Evolutionary conservation across 2,329 filamentous ascomycete genomes (phyloP).

Genomic region (Fusarium lateritium): DNA sequence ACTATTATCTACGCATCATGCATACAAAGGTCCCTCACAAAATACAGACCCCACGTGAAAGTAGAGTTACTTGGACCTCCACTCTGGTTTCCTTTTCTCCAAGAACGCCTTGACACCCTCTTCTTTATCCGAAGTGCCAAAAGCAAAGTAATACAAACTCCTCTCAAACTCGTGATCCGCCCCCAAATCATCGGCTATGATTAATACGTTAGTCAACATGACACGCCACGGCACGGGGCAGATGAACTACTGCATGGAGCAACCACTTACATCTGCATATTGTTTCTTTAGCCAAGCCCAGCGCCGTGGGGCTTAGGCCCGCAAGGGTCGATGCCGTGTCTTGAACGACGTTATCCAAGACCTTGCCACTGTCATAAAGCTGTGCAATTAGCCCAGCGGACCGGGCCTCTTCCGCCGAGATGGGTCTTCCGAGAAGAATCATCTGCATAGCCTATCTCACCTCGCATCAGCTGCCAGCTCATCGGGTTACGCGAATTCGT

Average conservation of each 20-base stretch:
- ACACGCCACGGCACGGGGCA: not conserved
- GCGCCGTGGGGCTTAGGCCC: conserved; percentile 43
- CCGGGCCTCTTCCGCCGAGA: conserved; percentile 47
- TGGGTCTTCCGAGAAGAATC: conserved; percentile 50
- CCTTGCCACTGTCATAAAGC: conserved; percentile 47
- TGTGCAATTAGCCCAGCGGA: conserved; percentile 48
- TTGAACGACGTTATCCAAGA: conserved; percentile 48
- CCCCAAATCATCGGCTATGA: conserved; percentile 46
- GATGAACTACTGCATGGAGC: not conserved
- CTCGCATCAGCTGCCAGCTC: not conserved
- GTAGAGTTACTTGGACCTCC: conserved; percentile 26
- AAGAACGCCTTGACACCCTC: conserved; percentile 53
- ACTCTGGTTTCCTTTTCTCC: conserved; percentile 46
- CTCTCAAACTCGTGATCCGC: conserved; percentile 54
- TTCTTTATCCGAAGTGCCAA: conserved; percentile 52
- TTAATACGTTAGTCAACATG: not conserved
- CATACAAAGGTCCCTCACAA: not conserved
- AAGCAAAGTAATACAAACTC: conserved; percentile 56
- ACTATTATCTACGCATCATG: conserved; percentile 9
- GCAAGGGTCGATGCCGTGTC: conserved; percentile 47
- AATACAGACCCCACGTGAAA: not conserved
- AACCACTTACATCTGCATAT: conserved; percentile 47
- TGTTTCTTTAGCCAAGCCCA: conserved; percentile 51
- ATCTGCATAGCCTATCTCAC: conserved; percentile 52
- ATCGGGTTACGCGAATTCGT: not conserved